Evolutionary conservation across 108 stramenopile genomes (phyloP).

Genomic region (Aurantiochytrium sp.): DNA sequence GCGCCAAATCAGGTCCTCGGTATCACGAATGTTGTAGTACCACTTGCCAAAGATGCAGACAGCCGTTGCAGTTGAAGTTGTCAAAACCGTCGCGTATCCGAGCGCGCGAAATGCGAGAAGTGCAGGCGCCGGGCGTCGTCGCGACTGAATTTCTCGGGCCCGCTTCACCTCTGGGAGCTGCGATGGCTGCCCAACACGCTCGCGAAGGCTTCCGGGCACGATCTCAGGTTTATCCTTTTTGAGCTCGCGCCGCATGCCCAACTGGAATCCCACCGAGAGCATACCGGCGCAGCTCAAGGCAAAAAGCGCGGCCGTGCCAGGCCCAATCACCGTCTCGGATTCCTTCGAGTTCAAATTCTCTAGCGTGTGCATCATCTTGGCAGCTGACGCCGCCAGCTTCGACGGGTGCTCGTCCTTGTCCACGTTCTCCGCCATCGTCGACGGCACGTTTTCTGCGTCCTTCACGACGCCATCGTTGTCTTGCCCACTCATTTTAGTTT

Average conservation of each 20-base stretch:
- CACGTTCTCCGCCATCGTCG: no score
- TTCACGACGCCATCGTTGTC: no score
- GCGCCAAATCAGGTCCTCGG: constrained; percentile 8
- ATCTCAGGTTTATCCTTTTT: not conserved
- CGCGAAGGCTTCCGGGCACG: not conserved
- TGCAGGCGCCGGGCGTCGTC: not conserved
- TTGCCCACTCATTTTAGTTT: no score
- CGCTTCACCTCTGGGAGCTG: not conserved
- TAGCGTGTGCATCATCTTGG: not conserved
- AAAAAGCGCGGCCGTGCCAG: not conserved
- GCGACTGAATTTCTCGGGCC: not conserved
- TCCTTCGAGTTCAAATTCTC: not conserved
- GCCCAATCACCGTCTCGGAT: not conserved
- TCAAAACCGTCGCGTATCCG: not conserved
- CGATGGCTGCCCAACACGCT: not conserved
- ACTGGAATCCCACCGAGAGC: not conserved
- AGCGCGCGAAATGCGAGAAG: not conserved
- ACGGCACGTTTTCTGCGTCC: no score
- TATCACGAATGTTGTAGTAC: not conserved
- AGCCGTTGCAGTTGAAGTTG: not conserved
- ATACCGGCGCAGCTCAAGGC: not conserved
- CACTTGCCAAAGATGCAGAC: not conserved
- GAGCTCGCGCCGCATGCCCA: constrained; percentile 9
- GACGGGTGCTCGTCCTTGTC: not conserved
- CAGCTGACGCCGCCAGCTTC: not conserved